Evolutionary conservation across 176 grass and related monocot genomes (phyloP).

Genomic region (Paspalum notatum): DNA sequence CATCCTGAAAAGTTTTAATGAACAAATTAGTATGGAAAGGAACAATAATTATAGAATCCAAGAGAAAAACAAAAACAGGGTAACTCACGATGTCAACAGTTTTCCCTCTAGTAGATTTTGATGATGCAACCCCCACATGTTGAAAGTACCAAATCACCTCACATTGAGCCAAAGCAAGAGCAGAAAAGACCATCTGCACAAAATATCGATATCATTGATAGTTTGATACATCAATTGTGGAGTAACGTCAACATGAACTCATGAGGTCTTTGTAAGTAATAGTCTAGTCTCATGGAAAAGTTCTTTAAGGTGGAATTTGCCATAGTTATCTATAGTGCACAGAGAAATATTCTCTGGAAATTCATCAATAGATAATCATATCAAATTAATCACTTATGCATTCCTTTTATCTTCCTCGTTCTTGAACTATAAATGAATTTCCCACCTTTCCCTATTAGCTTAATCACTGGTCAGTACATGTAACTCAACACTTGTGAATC

Average conservation of each 20-base stretch:
- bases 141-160: conserved; percentile 99
- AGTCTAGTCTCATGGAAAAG: background rate
- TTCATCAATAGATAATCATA: background rate
- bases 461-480: too few relatives aligned
- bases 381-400: background rate
- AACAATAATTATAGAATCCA: conserved; percentile 13
- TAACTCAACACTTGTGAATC: background rate
- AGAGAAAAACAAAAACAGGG: conserved; percentile 26
- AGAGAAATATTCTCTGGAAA: background rate
- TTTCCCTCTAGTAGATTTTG: conserved; percentile 79
- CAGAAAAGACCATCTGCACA: conserved; percentile 98
- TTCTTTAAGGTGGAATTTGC: background rate
- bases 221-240: background rate
- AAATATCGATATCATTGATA: conserved; percentile 1
- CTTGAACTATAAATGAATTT: too few relatives aligned
- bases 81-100: conserved; percentile 90
- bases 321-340: background rate
- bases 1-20: conserved; percentile 69
- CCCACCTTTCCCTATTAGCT: too few relatives aligned
- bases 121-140: conserved; percentile 84
- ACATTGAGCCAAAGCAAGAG: conserved; percentile 87
- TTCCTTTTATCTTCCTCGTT: background rate
- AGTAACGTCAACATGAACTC: conserved; percentile 4
- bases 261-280: background rate
- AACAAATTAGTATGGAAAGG: conserved; percentile 35